A percentile compares a stretch with the other conserved stretches of the same genome.
Conservation (phyloP, 352 stramenopile species). For the Globisporangium nunn region DNA sequence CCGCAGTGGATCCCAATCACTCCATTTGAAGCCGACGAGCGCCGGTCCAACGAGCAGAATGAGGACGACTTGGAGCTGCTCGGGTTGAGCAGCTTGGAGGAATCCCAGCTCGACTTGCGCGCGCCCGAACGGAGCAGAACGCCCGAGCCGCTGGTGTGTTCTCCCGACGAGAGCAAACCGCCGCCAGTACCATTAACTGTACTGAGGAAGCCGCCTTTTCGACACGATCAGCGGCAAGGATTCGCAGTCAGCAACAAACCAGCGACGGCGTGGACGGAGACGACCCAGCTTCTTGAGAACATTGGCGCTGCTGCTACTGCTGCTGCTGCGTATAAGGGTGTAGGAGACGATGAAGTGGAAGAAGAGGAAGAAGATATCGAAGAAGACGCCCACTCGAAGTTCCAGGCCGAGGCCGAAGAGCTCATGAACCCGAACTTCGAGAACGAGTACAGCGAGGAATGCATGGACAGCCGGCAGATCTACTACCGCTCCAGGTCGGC, state of each 20-base stretch:
- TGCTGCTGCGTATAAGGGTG: background rate
- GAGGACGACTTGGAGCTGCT: conserved; percentile 42
- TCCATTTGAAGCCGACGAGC: conserved; percentile 28
- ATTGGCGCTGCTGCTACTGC: background rate
- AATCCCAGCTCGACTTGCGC: conserved; percentile 42
- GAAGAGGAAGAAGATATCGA: background rate
- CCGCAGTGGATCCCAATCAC: conserved; percentile 44
- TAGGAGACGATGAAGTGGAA: conserved; percentile 6
- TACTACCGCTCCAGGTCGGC: conserved; percentile 41
- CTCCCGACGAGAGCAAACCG: conserved; percentile 9
- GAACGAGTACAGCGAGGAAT: conserved; percentile 75
- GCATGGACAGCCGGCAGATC: conserved; percentile 66
- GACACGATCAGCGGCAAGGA: background rate
- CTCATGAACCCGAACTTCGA: conserved; percentile 79
- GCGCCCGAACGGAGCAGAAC: conserved; percentile 52
- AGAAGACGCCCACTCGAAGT: conserved; percentile 27
- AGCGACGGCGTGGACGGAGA: background rate
- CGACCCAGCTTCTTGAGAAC: background rate
- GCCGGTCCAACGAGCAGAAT: conserved; percentile 13
- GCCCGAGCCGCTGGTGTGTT: conserved; percentile 33
- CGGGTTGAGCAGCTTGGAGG: conserved; percentile 35
- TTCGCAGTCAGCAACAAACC: background rate
- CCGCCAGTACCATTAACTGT: background rate
- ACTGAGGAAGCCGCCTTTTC: background rate
- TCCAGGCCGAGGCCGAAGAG: conserved; percentile 51